phyloP scores from a whole-genome alignment of 73 alveolate species.

The Uronychia setigera region DNA sequence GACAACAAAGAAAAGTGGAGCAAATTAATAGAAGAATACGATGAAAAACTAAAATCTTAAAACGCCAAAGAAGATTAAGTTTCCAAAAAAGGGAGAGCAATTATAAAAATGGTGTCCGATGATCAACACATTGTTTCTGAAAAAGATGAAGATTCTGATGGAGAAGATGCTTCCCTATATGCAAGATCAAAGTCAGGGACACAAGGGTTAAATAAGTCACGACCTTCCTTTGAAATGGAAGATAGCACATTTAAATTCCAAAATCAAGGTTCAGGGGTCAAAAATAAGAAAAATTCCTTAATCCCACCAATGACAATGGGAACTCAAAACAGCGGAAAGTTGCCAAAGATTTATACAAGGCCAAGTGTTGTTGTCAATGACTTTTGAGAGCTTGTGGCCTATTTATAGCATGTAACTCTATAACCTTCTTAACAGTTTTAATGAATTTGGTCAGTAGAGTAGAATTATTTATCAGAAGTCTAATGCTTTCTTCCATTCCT shows the following conservation, averaged over 20 bases:
- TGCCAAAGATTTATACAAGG: neutral
- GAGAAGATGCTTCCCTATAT: neutral
- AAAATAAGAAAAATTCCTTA: conserved; percentile 11
- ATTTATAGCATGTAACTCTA: no score
- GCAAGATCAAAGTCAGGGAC: neutral
- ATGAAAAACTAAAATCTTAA: neutral
- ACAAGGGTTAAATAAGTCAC: no score
- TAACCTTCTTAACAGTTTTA: neutral
- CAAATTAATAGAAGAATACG: neutral
- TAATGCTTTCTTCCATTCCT: conserved; percentile 1
- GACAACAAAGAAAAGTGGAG: conserved; percentile 12
- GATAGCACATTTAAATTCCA: neutral
- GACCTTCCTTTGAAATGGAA: neutral
- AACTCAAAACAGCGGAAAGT: neutral
- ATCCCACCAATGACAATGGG: neutral
- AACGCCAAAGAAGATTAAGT: neutral
- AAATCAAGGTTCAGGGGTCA: no score
- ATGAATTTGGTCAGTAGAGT: neutral
- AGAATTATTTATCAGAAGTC: neutral
- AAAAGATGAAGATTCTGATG: neutral
- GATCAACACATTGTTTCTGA: neutral
- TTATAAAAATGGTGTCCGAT: neutral
- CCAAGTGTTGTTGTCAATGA: neutral
- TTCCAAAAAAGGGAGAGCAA: neutral
- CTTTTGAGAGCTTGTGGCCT: neutral